phyloP scores from a whole-genome alignment of 495 filamentous ascomycete genomes.

The Penicillium ucsense region DNA sequence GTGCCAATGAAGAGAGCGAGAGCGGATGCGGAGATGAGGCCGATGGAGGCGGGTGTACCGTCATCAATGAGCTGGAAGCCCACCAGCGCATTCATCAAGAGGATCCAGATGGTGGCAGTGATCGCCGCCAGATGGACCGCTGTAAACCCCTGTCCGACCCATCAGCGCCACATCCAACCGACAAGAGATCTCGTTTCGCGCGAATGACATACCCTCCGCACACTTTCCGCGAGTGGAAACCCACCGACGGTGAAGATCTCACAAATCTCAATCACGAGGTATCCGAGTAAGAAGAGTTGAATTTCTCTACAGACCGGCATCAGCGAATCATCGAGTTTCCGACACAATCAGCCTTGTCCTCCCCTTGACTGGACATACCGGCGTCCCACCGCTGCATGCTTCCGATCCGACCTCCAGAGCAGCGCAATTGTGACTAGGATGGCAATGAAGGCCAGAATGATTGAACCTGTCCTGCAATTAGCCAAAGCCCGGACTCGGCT shows the following conservation, averaged over 20 bases:
- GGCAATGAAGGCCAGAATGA: constrained; percentile 68
- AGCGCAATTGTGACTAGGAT: constrained; percentile 58
- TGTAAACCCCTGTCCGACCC: constrained; percentile 60
- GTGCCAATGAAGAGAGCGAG: constrained; percentile 73
- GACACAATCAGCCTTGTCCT: not conserved
- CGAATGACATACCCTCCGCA: constrained; percentile 38
- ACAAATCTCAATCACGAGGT: constrained; percentile 82
- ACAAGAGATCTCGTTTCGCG: not conserved
- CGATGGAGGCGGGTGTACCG: constrained; percentile 75
- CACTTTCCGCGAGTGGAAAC: constrained; percentile 60
- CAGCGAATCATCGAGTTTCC: not conserved
- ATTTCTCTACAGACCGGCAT: constrained; percentile 60
- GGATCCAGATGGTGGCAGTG: constrained; percentile 77
- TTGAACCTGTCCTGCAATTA: constrained; percentile 60
- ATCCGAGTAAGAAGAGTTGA: constrained; percentile 83
- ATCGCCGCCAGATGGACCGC: constrained; percentile 90
- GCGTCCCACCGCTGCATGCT: constrained; percentile 88
- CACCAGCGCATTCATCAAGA: constrained; percentile 85
- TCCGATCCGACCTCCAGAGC: constrained; percentile 74
- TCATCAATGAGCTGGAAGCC: constrained; percentile 93
- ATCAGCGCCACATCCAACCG: not conserved
- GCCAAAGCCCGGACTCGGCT: not conserved
- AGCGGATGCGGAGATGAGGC: constrained; percentile 61
- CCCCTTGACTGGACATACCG: constrained; percentile 46
- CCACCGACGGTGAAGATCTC: constrained; percentile 94